A percentile compares a stretch with the other conserved stretches of the same genome.
phyloP scores from a whole-genome alignment of 2,329 filamentous ascomycete genomes.

The Harringtonia lauricola region DNA sequence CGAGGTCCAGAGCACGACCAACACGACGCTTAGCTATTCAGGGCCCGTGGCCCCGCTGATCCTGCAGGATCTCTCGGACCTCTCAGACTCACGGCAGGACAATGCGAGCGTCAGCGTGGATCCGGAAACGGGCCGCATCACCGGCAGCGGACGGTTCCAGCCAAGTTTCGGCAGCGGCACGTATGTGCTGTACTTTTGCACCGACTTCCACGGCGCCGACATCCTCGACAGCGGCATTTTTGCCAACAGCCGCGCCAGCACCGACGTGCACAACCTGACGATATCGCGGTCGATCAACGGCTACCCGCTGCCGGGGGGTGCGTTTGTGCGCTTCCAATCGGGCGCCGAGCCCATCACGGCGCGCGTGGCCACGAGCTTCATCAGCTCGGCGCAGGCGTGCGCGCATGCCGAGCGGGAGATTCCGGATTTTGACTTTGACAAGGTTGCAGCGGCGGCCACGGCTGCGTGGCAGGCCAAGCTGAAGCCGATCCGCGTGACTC shows the following conservation, averaged over 20 bases:
- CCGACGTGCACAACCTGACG: slow-evolving; percentile 32
- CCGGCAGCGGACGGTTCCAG: slow-evolving; percentile 48
- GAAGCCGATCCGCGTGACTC: slow-evolving; percentile 37
- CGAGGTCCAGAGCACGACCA: slow-evolving; percentile 12
- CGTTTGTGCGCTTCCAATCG: slow-evolving; percentile 50
- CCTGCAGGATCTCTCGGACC: slow-evolving; percentile 53
- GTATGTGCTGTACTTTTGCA: slow-evolving; percentile 54
- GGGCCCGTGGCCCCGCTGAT: slow-evolving; percentile 42
- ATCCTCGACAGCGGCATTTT: slow-evolving; percentile 53
- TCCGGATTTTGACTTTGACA: slow-evolving; percentile 53
- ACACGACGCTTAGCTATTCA: background rate
- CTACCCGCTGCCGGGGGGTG: slow-evolving; percentile 47
- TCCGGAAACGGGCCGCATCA: slow-evolving; percentile 44
- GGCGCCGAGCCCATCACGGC: slow-evolving; percentile 40
- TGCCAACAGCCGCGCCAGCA: slow-evolving; percentile 41
- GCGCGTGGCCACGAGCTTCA: slow-evolving; percentile 59
- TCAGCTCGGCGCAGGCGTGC: slow-evolving; percentile 56
- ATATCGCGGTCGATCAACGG: slow-evolving; percentile 39
- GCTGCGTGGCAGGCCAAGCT: slow-evolving; percentile 52
- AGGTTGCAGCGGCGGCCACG: slow-evolving; percentile 38
- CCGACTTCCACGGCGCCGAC: slow-evolving; percentile 49
- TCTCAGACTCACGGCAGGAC: slow-evolving; percentile 47
- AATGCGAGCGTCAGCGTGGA: slow-evolving; percentile 47
- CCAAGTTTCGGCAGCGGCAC: slow-evolving; percentile 55
- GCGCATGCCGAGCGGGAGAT: slow-evolving; percentile 57